Evolutionary conservation across 2,329 filamentous ascomycete species (phyloP).

Genomic region (Akanthomyces lecanii): DNA sequence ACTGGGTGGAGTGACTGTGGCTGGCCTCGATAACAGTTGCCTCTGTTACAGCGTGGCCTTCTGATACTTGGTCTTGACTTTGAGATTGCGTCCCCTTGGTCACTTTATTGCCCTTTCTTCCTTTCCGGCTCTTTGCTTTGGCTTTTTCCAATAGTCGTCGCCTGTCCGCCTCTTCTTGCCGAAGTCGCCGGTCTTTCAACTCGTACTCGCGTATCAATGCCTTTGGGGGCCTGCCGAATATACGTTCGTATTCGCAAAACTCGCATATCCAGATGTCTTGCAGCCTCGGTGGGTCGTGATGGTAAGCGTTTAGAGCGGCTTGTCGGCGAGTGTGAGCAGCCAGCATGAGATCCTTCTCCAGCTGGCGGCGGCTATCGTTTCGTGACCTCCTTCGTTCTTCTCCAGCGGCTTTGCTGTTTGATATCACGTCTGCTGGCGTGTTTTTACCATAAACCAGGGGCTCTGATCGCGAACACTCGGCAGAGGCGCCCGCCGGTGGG

Average conservation of each 20-base stretch:
- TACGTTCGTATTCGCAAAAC: constrained; percentile 95
- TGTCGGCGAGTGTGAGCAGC: constrained; percentile 75
- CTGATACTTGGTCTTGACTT: constrained; percentile 24
- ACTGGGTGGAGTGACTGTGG: constrained; percentile 35
- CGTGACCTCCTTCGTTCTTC: constrained; percentile 26
- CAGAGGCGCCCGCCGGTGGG: constrained; percentile 24
- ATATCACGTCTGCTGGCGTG: constrained; percentile 18
- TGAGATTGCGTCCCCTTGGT: constrained; percentile 17
- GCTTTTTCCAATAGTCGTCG: constrained; percentile 83
- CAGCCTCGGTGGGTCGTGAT: constrained; percentile 61
- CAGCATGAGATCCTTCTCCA: constrained; percentile 65
- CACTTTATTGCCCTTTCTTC: constrained; percentile 73
- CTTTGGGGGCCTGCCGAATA: constrained; percentile 82
- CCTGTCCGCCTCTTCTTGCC: constrained; percentile 81
- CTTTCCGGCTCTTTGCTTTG: constrained; percentile 87
- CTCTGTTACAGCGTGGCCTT: constrained; percentile 18
- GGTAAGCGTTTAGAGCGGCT: constrained; percentile 72
- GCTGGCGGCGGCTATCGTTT: constrained; percentile 60
- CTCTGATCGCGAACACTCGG: neutral
- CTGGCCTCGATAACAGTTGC: constrained; percentile 23
- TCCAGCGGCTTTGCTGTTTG: neutral
- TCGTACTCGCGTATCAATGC: constrained; percentile 90
- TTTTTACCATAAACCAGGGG: constrained; percentile 16
- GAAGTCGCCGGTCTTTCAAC: constrained; percentile 82
- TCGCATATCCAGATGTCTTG: constrained; percentile 94